These are phyloP conservation scores for Mayamaea pseudoterrestris DNA, from an alignment of 108 stramenopile species.

Conservation along the genomic window DNA sequence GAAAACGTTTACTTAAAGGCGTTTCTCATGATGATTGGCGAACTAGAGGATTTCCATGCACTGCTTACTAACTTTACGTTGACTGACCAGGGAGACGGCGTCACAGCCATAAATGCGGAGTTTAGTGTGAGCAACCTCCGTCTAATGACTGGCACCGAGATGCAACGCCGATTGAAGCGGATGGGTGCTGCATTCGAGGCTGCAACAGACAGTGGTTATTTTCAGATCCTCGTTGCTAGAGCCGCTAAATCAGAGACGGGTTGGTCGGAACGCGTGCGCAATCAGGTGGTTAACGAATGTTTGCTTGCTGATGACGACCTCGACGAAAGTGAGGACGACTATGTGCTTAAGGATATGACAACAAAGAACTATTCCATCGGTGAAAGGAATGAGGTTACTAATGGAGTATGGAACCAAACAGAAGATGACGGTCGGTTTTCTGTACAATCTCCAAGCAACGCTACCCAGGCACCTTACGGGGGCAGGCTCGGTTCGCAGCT, in stretches of 20 bases:
- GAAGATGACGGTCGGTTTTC: constrained; percentile 5
- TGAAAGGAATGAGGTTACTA: constrained; percentile 56
- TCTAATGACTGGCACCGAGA: constrained; percentile 28
- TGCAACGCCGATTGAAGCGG: constrained; percentile 27
- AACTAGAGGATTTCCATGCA: too few species aligned
- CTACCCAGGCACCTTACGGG: constrained; percentile 35
- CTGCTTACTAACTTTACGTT: constrained; percentile 34
- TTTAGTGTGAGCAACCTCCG: constrained; percentile 5
- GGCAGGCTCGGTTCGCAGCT: constrained; percentile 58
- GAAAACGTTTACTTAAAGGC: too few species aligned
- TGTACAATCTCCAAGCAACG: constrained; percentile 29
- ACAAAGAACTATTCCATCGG: too few species aligned
- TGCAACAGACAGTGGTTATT: constrained; percentile 65
- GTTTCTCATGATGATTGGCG: too few species aligned
- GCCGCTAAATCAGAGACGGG: constrained; percentile 46
- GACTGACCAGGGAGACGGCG: constrained; percentile 41
- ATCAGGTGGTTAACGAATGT: constrained; percentile 69
- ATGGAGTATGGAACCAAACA: constrained; percentile 44
- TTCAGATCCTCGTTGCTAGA: constrained; percentile 48
- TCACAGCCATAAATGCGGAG: constrained; percentile 40
- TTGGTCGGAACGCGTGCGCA: constrained; percentile 49
- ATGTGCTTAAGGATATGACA: too few species aligned
- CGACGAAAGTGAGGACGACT: constrained; percentile 24
- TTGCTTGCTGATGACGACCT: constrained; percentile 63
- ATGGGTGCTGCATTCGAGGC: constrained; percentile 50